These are phyloP conservation scores for Ochetophila trinervis DNA, from an alignment of 306 rosid species.

Conservation along the genomic window DNA sequence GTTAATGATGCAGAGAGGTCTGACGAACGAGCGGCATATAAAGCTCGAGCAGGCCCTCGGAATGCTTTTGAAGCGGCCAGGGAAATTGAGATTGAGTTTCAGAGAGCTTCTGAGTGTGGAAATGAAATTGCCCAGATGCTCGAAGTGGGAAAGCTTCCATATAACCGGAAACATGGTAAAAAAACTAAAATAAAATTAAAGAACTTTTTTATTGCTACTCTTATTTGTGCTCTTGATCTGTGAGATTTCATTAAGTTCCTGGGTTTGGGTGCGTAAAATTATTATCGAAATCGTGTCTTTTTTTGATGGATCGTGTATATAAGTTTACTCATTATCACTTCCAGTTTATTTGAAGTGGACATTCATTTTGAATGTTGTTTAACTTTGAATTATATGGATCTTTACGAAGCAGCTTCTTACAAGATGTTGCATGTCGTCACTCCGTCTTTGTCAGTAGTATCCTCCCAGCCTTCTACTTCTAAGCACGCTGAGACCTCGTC, in stretches of 20 bases:
- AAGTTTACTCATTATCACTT: neutral
- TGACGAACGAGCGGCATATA: conserved; percentile 47
- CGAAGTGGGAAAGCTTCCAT: conserved; percentile 75
- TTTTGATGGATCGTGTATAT: neutral
- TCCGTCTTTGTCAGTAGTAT: conserved; percentile 50
- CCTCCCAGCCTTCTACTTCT: conserved; percentile 76
- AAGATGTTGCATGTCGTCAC: conserved; percentile 63
- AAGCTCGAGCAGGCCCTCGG: conserved; percentile 45
- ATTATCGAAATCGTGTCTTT: neutral
- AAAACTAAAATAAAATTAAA: neutral
- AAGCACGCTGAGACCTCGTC: conserved; percentile 45
- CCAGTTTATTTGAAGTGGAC: conserved; percentile 10
- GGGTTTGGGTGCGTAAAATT: neutral
- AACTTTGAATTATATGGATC: conserved; percentile 23
- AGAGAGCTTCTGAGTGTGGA: conserved; percentile 78
- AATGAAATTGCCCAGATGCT: conserved; percentile 63
- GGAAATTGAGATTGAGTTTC: conserved; percentile 74
- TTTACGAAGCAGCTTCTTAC: conserved; percentile 55
- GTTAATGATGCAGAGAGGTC: conserved; percentile 52
- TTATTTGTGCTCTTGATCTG: conserved; percentile 10
- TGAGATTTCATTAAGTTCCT: neutral
- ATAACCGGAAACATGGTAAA: conserved; percentile 53
- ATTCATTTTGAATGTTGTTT: conserved; percentile 14
- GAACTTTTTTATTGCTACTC: neutral
- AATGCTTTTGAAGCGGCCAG: conserved; percentile 62